Evolutionary conservation across 148 eudicot genomes (phyloP), one percentile per base, ranked within the genome.

Genomic region (Cornus kousa): DNA sequence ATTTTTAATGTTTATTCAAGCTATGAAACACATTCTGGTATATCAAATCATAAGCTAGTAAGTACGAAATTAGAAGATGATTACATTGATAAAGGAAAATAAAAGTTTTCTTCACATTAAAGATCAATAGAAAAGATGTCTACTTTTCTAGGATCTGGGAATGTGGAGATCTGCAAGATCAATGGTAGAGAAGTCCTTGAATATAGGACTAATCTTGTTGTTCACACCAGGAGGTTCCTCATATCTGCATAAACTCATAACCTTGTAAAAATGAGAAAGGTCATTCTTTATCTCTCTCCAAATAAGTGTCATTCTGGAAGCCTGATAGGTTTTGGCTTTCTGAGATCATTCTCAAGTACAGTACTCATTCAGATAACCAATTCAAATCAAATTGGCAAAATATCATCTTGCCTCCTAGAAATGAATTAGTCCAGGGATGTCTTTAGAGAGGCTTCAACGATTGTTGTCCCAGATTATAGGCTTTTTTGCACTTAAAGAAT

Each of bases 1-100:
- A 35, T 35, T 74, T 74, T 10, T 64, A 32, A 7, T 75, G 70
- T 40, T 65, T 75, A 37, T 32, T 53, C 55, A 16, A 60, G 62
- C 8, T 60, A 67, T 60, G 11, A 48, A 28, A 28, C 28, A 28
- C 28, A 28, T 28, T 28, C 28, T 28, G 28, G 28, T 28, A 28
- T 0, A 28, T 28, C 28, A 28, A 28, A 28, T 28, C 28, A 28
- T 28, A 28, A 28, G 28, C 28, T 28, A 28, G 28, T 28, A 28
- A 28, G 28, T 28, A 28, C 28, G 1, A 28, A 48, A 48, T 48
- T 11, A 48, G 11, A 48, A 48, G 53, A 8, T 48, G 53, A 4
- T 48, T 48, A 48, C 53, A 48, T 7, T 7, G 53, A 48, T 1
- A 48, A 28, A 28, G 28, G 12, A 48, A 7, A 48, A 48, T 3